Evolutionary conservation across 257 asterid genomes (phyloP).

Genomic region (Asclepias syriaca): DNA sequence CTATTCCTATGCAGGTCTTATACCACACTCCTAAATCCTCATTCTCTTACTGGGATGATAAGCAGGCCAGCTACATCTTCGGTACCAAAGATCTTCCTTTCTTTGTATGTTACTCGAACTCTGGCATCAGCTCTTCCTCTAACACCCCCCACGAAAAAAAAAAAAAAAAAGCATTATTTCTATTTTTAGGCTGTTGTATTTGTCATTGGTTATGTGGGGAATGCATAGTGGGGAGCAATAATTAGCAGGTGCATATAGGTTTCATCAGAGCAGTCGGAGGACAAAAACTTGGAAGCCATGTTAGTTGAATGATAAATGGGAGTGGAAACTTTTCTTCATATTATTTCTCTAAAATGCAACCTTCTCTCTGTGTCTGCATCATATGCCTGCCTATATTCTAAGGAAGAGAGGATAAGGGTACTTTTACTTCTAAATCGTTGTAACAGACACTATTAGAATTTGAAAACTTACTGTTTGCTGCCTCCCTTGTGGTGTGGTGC

Average conservation of each 20-base stretch:
- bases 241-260: not conserved
- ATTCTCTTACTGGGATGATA: slow-evolving; percentile 72
- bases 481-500: not conserved
- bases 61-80: slow-evolving; percentile 56
- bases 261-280: not conserved
- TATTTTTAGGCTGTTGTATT: not conserved
- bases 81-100: slow-evolving; percentile 85
- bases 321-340: not conserved
- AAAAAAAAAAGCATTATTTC: not conserved
- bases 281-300: not conserved
- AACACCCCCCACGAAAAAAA: not conserved
- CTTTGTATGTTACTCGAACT: slow-evolving; percentile 56
- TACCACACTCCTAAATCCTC: slow-evolving; percentile 96
- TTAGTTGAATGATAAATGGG: not conserved
- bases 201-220: not conserved
- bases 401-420: not conserved
- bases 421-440: not conserved
- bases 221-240: not conserved
- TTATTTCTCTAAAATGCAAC: not conserved
- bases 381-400: not conserved
- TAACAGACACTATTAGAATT: not conserved
- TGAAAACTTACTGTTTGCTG: not conserved
- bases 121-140: not conserved
- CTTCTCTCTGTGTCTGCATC: not conserved
- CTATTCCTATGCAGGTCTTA: slow-evolving; percentile 53